Base-by-base conservation (phyloP, 257 asterid species). In the Voacanga thouarsii region DNA sequence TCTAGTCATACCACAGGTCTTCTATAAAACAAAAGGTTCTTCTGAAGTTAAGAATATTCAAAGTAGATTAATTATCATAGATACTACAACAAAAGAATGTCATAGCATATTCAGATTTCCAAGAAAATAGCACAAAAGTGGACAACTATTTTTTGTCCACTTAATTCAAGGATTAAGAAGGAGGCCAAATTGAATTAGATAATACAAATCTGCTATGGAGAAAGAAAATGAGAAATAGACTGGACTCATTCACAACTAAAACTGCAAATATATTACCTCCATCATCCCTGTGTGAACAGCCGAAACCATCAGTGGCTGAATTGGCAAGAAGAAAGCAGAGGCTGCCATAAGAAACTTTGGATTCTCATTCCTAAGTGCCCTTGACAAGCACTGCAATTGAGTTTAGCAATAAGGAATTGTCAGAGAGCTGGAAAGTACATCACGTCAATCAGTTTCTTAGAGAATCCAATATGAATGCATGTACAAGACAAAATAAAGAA, bases 271-370 rank as follows among this genome's bases (percentile, higher is more conserved):
- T 59, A 37, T 68, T 89, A 91, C 99, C 99, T 95, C 98, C 98
- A 95, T 91, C 86, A 95, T 83, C 80, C 98, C 99, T 6, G 98
- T 91, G 85, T 95, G 98, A 73, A 95, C 90, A 76, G 92, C 99
- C 61, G 99, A 90, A 80, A 95, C 99, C 97, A 93, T 88, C 43
- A 95, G 84, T 64, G 99, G 99, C 76, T 93, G 98, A 81, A 95
- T 82, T 14, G 99, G 98, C 75, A 95, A 83, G 81, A 86, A 72
- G 72, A 90, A 65, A 45, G 97, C 98, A 67, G 99, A 87, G 55
- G 97, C 97, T 14, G 93, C 97, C 97, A 90, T 95, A 75, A 95
- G 89, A 65, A 89, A 76, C 87, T 90, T 95, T n/a, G 97, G 91
- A 84, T 89, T 93, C 87, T 95, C 97, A 51, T 86, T 86, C 80